Evolutionary conservation across 176 grass and related monocot species (phyloP).

Genomic region (Leersia perrieri): DNA sequence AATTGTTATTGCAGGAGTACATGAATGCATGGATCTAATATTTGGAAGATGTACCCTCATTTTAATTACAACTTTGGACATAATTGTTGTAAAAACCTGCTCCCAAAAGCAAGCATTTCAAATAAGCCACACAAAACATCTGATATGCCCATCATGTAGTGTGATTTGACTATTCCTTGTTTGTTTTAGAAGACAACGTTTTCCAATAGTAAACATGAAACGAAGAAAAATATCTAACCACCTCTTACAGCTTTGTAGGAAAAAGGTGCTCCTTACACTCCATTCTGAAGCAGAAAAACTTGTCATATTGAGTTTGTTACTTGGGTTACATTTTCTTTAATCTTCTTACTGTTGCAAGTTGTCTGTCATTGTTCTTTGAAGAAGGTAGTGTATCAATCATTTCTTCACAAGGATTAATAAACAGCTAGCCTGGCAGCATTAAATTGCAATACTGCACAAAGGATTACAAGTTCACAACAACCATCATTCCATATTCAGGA

Average conservation of each 20-base stretch:
- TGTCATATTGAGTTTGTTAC: not conserved
- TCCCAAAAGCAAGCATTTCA: not conserved
- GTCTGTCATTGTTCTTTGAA: not conserved
- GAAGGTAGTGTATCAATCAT: not conserved
- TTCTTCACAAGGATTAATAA: not conserved
- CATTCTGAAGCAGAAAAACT: not conserved
- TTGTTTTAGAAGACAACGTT: not conserved
- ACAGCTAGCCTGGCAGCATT: not conserved
- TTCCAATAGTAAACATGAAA: not conserved
- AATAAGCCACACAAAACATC: not conserved
- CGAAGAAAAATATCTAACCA: not conserved
- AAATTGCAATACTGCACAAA: not conserved
- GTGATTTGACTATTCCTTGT: conserved; percentile 11
- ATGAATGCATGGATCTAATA: not conserved
- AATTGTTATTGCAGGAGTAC: not conserved
- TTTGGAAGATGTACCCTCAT: not conserved
- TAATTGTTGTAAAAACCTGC: not conserved
- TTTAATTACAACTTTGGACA: not conserved
- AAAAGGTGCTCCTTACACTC: not conserved
- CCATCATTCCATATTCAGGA: not conserved
- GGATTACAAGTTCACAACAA: not conserved
- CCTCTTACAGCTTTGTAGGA: not conserved
- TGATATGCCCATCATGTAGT: not conserved
- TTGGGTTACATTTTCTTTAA: not conserved
- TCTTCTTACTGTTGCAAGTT: not conserved